Evolutionary conservation across 2,329 filamentous ascomycete genomes (phyloP), one percentile per base, ranked within the genome.

Genomic region (Calonectria pseudoturangicola): DNA sequence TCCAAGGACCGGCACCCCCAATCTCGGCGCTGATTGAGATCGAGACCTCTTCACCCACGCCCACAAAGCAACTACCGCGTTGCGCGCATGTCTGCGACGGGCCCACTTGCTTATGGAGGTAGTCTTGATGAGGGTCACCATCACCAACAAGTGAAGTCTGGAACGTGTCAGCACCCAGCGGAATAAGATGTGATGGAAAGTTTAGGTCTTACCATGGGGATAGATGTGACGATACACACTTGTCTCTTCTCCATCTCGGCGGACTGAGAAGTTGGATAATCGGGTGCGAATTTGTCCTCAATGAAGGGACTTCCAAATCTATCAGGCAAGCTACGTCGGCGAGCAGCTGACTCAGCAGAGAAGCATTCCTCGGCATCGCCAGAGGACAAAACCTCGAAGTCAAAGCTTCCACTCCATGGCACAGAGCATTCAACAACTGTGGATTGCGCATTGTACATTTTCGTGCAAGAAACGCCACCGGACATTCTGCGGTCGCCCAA

Each of bases 51-150:
- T 54, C 48, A 10, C 48, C 48, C n/a, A 54, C 27, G 15, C 48
- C 48, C 15, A 54, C 48, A 7, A 54, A 54, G 48, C 48, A 54
- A 27, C 27, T 54, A 3, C 48, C 48, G 1, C 48, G 48, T 16
- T 54, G 48, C 27, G 48, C 48, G n/a, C 48, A 54, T 27, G 18
- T 15, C 13, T 54, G 48, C 2, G 48, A 54, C 10, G 48, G 48
- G 48, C 48, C 48, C 27, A 54, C 48, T 27, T 54, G 48, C 15
- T 18, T 54, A 16, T 54, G 48, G 7, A 54, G 48, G 18, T 54
- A 54, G 48, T 54, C 48, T 33, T 54, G 48, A n/a, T 54, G 48
- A 54, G 48, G 48, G 27, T 54, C 48, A 18, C 48, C 48, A 16
- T 54, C 27, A 18, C 48, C 48, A n/a, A 54, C 48, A 1, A 54